phyloP scores from a whole-genome alignment of 108 stramenopile species.

The Nannochloropsis gaditana region DNA sequence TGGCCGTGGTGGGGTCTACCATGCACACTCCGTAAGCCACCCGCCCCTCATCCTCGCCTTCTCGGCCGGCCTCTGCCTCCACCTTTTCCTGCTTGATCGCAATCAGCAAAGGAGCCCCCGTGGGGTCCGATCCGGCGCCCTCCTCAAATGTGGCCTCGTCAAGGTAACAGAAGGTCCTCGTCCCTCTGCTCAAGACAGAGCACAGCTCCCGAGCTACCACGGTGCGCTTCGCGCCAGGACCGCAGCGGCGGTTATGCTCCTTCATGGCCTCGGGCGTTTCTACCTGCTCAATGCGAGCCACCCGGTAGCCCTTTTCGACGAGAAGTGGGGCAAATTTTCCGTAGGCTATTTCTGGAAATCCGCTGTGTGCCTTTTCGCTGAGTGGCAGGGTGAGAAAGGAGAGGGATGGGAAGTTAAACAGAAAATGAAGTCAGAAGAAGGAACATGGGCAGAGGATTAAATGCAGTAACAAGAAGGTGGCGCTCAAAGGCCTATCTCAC shows the following conservation, averaged over 20 bases:
- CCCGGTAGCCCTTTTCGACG: conserved; percentile 87
- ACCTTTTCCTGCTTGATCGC: conserved; percentile 40
- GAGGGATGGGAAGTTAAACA: neutral
- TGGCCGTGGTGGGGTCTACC: conserved; percentile 75
- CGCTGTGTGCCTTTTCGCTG: conserved; percentile 78
- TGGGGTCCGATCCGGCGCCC: neutral
- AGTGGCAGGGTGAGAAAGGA: neutral
- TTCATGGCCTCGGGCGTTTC: conserved; percentile 91
- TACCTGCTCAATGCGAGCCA: conserved; percentile 97
- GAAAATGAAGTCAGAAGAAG: neutral
- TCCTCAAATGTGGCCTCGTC: conserved; percentile 60
- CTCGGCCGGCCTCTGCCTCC: neutral
- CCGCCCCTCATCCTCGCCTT: neutral
- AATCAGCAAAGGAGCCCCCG: conserved; percentile 23
- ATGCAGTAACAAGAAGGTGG: too few species aligned
- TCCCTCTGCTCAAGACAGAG: conserved; percentile 73
- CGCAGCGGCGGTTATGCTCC: conserved; percentile 61
- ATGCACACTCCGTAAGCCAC: conserved; percentile 87
- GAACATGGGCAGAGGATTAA: neutral
- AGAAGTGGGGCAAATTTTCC: conserved; percentile 73
- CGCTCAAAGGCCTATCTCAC: neutral
- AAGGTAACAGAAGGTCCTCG: conserved; percentile 83
- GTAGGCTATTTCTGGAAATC: conserved; percentile 92
- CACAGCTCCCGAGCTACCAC: conserved; percentile 93
- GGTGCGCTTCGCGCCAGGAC: conserved; percentile 53